Percentiles rank a stretch among this genome's conserved stretches.
Conservation (phyloP, 345 rosid species). For the Triadica sebifera region DNA sequence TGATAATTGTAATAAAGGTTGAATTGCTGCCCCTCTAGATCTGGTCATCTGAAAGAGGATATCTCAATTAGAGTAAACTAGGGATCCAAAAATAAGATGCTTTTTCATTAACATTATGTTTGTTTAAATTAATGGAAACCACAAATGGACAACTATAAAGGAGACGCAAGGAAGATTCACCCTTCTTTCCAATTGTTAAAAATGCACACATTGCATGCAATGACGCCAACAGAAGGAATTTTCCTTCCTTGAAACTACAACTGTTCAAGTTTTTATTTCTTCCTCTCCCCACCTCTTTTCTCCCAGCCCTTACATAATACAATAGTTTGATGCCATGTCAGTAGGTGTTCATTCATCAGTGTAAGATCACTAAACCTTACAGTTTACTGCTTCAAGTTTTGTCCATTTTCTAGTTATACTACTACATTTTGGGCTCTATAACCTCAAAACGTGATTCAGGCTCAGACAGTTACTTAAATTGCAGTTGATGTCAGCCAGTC, state of each 20-base stretch:
- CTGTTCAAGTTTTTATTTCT: no score
- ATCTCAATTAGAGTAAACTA: slow-evolving; percentile 9
- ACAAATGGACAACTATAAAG: neutral
- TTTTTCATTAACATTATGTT: neutral
- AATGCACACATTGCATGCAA: neutral
- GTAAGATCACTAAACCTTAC: no score
- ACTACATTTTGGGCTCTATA: neutral
- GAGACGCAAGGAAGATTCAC: neutral
- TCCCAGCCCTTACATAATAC: no score
- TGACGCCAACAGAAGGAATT: neutral
- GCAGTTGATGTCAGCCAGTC: no score
- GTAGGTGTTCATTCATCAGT: no score
- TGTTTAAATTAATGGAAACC: neutral
- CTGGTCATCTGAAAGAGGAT: slow-evolving; percentile 49
- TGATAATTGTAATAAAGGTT: slow-evolving; percentile 65
- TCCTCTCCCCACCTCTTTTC: no score
- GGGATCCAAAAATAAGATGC: neutral
- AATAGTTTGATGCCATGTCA: no score
- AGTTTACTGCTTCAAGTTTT: neutral
- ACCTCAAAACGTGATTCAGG: neutral
- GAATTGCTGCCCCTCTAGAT: slow-evolving; percentile 57
- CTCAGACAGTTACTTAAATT: no score
- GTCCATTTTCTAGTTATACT: neutral
- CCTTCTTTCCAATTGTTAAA: neutral
- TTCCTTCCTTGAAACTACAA: neutral